phyloP scores from a whole-genome alignment of 345 rosid species.

The Eucalyptus sp. region DNA sequence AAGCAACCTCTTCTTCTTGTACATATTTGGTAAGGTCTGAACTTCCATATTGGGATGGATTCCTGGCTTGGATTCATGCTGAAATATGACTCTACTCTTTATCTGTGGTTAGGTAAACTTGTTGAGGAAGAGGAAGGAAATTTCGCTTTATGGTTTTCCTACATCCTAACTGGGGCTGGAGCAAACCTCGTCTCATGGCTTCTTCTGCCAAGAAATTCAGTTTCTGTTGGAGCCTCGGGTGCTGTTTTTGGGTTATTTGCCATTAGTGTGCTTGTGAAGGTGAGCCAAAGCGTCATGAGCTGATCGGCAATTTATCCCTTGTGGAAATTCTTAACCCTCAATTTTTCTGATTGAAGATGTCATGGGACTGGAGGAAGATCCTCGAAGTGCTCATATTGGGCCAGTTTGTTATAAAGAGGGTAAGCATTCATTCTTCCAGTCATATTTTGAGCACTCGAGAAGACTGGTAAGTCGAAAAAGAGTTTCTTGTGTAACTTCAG shows the following conservation, averaged over 20 bases:
- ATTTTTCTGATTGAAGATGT: slow-evolving; percentile 39
- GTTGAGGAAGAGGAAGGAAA: slow-evolving; percentile 95
- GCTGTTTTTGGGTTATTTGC: slow-evolving; percentile 92
- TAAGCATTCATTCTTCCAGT: slow-evolving; percentile 5
- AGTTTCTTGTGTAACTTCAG: neutral
- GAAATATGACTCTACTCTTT: neutral
- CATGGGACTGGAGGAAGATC: slow-evolving; percentile 97
- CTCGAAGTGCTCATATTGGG: slow-evolving; percentile 93
- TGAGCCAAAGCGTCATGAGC: neutral
- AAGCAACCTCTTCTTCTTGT: slow-evolving; percentile 92
- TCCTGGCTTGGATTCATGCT: neutral
- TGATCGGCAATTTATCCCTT: neutral
- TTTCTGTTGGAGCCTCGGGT: slow-evolving; percentile 91
- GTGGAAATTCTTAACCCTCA: neutral
- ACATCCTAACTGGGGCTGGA: slow-evolving; percentile 74
- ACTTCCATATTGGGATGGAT: neutral
- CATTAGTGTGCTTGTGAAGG: slow-evolving; percentile 86
- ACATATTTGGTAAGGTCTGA: slow-evolving; percentile 70
- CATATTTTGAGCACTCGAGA: no score
- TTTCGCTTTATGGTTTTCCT: slow-evolving; percentile 70
- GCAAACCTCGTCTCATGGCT: slow-evolving; percentile 93
- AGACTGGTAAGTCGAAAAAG: neutral
- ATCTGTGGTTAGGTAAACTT: slow-evolving; percentile 56
- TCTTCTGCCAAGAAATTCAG: slow-evolving; percentile 80
- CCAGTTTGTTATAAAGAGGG: slow-evolving; percentile 82